These are phyloP conservation scores for Pseudonectria buxi DNA, from an alignment of 2,329 filamentous ascomycete genomes.

Conservation along the genomic window DNA sequence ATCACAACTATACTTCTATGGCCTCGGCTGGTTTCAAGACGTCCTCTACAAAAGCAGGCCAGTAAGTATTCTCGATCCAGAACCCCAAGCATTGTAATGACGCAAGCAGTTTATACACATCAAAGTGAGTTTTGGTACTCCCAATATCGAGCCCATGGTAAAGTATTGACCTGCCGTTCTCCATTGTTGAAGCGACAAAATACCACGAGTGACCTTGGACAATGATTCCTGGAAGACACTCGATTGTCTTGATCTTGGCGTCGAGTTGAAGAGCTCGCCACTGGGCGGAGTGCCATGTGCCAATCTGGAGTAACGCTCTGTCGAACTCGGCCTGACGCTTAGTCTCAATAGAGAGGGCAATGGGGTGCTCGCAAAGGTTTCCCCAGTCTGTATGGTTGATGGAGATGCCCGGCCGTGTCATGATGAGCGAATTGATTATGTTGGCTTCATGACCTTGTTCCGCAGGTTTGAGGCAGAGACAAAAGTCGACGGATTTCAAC, in stretches of 20 bases:
- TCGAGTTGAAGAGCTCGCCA: constrained; percentile 10
- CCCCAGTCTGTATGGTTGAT: constrained; percentile 15
- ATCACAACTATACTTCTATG: no score
- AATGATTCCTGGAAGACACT: constrained; percentile 14
- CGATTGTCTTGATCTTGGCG: constrained; percentile 1
- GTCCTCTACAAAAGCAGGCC: constrained; percentile 6
- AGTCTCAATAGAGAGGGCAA: constrained; percentile 14
- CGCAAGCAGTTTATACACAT: constrained; percentile 9
- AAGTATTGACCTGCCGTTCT: constrained; percentile 5
- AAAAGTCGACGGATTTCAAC: no score
- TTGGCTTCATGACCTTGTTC: no score
- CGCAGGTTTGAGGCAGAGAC: no score
- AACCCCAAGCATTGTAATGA: constrained; percentile 4
- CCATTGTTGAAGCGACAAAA: constrained; percentile 10
- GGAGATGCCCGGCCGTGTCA: constrained; percentile 7
- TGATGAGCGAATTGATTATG: no score
- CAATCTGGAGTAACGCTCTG: constrained; percentile 11
- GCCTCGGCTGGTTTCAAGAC: constrained; percentile 1
- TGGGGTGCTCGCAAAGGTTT: constrained; percentile 8
- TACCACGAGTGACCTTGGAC: constrained; percentile 15
- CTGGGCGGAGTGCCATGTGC: constrained; percentile 13
- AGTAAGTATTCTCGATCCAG: constrained; percentile 10
- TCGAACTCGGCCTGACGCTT: constrained; percentile 9
- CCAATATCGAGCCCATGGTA: constrained; percentile 4
- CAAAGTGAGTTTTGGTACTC: constrained; percentile 7